Evolutionary conservation across 2,329 filamentous ascomycete genomes (phyloP), one percentile per base, ranked within the genome.

Genomic region (Delphinella strobiligena): DNA sequence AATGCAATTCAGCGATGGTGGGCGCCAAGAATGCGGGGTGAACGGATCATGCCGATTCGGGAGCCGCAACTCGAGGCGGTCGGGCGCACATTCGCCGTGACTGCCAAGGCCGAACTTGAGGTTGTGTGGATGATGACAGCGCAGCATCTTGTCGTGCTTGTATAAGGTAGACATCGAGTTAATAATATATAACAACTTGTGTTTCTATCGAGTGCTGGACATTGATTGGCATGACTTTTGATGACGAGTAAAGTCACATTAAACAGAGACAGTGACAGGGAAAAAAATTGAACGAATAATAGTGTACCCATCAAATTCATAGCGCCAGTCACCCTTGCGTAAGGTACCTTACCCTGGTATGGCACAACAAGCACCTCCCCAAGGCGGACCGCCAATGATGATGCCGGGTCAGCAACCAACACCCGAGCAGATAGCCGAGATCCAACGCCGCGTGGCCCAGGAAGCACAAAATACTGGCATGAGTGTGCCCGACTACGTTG

Each of bases 381-480:
- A 35, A n/a, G 33, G 33, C 9, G 33, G 33, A 19, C 33, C 33
- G 9, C 33, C 22, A 27, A 27, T 12, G 11, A 34, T 41, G 5
- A 47, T 49, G 46, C 62, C 60, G 16, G 63, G 64, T 34, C 64
- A 68, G 47, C 67, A 68, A 49, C 85, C 85, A 24, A 77, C 80
- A 15, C 87, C 82, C 36, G 82, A 94, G 64, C 87, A 95, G 66
- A 83, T 94, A 47, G 75, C 76, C 41, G 72, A 74, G 41, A 91
- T 95, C 72, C 84, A 93, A 61, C 75, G 78, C 51, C 82, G 91
- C 61, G 67, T 95, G 33, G 80, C 81, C 36, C 74, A 75, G 37
- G 88, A 95, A 62, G 89, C 89, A 36, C 71, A 82, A 54, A 87
- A 82, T 63, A 75, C 80, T 47, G 88, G 88, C 58, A 78, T 96